phyloP scores from a whole-genome alignment of 2,329 filamentous ascomycete species.

The Dissoconium aciculare region DNA sequence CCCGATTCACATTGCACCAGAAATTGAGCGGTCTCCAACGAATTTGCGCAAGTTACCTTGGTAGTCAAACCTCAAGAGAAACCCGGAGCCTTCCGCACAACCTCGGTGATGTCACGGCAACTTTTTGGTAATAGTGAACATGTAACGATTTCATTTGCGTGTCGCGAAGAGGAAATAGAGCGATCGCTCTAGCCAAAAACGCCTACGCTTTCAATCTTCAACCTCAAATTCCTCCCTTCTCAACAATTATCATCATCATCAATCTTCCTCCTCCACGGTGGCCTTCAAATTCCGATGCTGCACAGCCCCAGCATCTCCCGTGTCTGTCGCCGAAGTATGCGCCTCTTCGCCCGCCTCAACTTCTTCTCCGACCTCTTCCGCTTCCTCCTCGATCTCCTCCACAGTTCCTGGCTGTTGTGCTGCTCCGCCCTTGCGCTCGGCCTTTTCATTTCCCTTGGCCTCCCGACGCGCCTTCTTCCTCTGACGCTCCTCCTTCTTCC shows the following conservation, averaged over 20 bases:
- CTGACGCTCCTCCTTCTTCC: conserved; percentile 24
- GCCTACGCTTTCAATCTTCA: conserved; percentile 1
- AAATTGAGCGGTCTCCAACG: no score
- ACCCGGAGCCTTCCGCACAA: no score
- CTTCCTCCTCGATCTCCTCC: background rate
- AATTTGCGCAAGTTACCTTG: no score
- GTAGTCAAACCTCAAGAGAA: no score
- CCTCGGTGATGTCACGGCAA: no score
- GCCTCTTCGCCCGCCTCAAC: background rate
- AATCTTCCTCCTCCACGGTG: background rate
- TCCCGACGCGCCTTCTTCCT: conserved; percentile 21
- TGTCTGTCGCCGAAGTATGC: background rate
- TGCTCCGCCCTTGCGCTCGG: background rate
- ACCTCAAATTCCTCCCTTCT: background rate
- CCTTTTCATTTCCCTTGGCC: conserved; percentile 12
- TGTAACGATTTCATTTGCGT: no score
- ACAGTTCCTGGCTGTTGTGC: background rate
- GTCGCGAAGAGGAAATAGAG: no score
- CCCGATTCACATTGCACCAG: no score
- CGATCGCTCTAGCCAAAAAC: no score
- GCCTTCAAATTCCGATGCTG: background rate
- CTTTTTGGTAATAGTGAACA: no score
- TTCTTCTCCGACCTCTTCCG: background rate
- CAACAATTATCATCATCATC: background rate
- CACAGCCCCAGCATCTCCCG: background rate